Evolutionary conservation across 805 yeast genomes (phyloP).

Genomic region (Schwanniomyces vanrijiae): DNA sequence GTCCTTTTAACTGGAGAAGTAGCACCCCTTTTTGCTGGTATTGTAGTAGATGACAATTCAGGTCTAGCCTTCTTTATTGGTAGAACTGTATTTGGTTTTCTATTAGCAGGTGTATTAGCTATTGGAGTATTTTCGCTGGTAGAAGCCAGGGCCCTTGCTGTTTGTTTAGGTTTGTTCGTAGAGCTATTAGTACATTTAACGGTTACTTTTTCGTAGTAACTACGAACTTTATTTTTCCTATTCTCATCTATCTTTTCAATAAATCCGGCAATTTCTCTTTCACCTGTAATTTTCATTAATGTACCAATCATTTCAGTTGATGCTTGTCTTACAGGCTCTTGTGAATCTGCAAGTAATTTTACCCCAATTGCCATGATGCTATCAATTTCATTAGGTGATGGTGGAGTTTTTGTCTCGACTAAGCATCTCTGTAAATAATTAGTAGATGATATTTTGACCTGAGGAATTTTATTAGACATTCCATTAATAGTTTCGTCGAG

Average conservation of each 20-base stretch:
- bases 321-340: constrained; percentile 77
- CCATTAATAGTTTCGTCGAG: constrained; percentile 59
- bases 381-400: constrained; percentile 55
- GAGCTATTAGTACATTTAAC: constrained; percentile 42
- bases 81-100: constrained; percentile 6
- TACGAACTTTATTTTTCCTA: constrained; percentile 65
- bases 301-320: constrained; percentile 80
- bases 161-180: constrained; percentile 2
- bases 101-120: constrained; percentile 10
- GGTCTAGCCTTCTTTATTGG: constrained; percentile 10
- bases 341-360: constrained; percentile 76
- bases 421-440: constrained; percentile 66
- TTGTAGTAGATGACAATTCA: constrained; percentile 25
- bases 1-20: constrained; percentile 63
- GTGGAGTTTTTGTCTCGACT: constrained; percentile 46
- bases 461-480: constrained; percentile 80
- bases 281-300: constrained; percentile 80
- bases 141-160: constrained; percentile 19
- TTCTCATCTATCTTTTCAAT: constrained; percentile 76
- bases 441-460: constrained; percentile 69
- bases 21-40: constrained; percentile 71
- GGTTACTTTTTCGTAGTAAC: constrained; percentile 53
- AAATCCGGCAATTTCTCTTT: constrained; percentile 57
- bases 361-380: constrained; percentile 53
- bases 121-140: constrained; percentile 9